These are phyloP conservation scores for Panellus pusillus DNA, from an alignment of 768 basidiomycete species.

Conservation along the genomic window DNA sequence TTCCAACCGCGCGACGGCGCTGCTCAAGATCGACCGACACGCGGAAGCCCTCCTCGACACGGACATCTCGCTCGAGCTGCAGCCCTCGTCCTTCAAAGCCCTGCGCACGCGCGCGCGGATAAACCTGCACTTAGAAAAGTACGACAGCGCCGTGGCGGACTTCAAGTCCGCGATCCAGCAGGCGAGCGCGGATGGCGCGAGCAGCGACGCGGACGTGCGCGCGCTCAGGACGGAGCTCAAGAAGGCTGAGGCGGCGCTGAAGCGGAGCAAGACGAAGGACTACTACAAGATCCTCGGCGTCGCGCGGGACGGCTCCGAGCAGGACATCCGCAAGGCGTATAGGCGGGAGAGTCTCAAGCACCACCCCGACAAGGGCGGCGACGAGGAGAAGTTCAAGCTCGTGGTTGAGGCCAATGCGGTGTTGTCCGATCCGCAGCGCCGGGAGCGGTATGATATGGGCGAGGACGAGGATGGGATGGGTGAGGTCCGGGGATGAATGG, in stretches of 20 bases:
- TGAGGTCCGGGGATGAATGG: slow-evolving; percentile 45
- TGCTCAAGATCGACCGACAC: slow-evolving; percentile 70
- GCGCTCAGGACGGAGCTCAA: slow-evolving; percentile 65
- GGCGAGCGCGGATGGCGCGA: slow-evolving; percentile 58
- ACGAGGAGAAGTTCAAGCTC: slow-evolving; percentile 95
- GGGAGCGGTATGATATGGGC: slow-evolving; percentile 78
- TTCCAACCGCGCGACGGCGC: slow-evolving; percentile 81
- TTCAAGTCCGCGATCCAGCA: slow-evolving; percentile 81
- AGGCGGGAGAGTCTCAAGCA: slow-evolving; percentile 82
- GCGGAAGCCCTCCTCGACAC: slow-evolving; percentile 74
- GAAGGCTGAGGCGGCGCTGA: slow-evolving; percentile 80
- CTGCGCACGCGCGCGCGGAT: slow-evolving; percentile 85
- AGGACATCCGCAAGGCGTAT: slow-evolving; percentile 90
- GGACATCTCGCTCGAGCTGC: slow-evolving; percentile 61
- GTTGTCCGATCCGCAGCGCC: slow-evolving; percentile 71
- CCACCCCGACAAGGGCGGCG: slow-evolving; percentile 91
- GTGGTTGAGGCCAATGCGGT: slow-evolving; percentile 81
- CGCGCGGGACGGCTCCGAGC: slow-evolving; percentile 57
- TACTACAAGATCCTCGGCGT: slow-evolving; percentile 81
- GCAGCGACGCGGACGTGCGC: slow-evolving; percentile 58
- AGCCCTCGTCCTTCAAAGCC: slow-evolving; percentile 77
- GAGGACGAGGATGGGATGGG: slow-evolving; percentile 76
- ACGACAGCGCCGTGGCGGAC: slow-evolving; percentile 68
- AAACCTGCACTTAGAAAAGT: slow-evolving; percentile 70
- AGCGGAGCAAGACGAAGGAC: slow-evolving; percentile 88